Percentiles rank a stretch among this genome's conserved stretches.
phyloP scores from a whole-genome alignment of 352 stramenopile species.

The Phytophthora pisi region DNA sequence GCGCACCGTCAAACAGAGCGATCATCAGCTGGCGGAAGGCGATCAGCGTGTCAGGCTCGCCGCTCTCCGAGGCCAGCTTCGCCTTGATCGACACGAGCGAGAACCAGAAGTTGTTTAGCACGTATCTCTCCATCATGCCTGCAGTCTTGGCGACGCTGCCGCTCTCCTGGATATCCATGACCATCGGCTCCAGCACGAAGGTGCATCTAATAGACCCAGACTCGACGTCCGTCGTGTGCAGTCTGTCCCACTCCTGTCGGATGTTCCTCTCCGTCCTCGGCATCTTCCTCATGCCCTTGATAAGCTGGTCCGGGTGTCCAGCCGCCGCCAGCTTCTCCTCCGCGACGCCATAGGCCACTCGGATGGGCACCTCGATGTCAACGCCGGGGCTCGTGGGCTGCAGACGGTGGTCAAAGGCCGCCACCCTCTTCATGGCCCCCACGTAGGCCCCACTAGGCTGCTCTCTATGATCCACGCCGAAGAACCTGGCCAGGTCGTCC shows the following conservation, averaged over 20 bases:
- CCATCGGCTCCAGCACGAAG: conserved; percentile 27
- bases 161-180: conserved; percentile 10
- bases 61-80: not conserved
- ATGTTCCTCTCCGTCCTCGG: conserved; percentile 7
- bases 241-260: conserved; percentile 12
- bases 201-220: conserved; percentile 8
- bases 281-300: conserved; percentile 16
- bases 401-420: not conserved
- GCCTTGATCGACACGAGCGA: conserved; percentile 12
- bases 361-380: conserved; percentile 16
- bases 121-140: conserved; percentile 7
- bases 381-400: not conserved
- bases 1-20: conserved; percentile 8
- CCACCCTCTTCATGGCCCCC: conserved; percentile 14
- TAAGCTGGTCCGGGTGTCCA: not conserved
- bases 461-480: conserved; percentile 1
- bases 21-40: conserved; percentile 25
- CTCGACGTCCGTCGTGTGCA: not conserved
- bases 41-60: conserved; percentile 11
- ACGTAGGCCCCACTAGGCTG: conserved; percentile 3
- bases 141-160: conserved; percentile 9
- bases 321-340: not conserved
- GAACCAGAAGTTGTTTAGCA: conserved; percentile 28
- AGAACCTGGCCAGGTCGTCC: conserved; percentile 9
- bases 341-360: not conserved